Conservation (phyloP, 352 stramenopile genomes). For the Pythium rhizo-oryzae region DNA sequence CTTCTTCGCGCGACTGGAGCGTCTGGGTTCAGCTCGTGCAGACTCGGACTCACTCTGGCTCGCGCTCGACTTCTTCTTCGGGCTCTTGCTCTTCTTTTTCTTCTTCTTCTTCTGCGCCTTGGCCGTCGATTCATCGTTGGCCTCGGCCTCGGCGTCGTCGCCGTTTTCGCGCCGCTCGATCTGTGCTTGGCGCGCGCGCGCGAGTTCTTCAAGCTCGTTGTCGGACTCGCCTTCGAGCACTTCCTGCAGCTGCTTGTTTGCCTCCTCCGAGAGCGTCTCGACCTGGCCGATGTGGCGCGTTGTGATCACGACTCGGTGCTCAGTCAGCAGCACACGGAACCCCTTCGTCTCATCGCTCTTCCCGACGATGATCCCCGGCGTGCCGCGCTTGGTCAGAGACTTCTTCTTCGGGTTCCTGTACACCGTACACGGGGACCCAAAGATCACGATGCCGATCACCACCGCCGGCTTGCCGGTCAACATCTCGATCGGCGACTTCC, state of each 20-base stretch:
- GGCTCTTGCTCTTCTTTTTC: too few species aligned
- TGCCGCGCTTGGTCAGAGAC: background rate
- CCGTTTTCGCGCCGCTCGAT: too few species aligned
- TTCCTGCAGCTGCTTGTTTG: conserved; percentile 20
- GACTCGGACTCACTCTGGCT: too few species aligned
- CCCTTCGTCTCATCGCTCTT: conserved; percentile 33
- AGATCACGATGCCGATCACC: conserved; percentile 15
- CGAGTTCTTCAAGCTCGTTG: conserved; percentile 21
- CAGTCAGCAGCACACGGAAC: conserved; percentile 20
- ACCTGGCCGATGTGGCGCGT: conserved; percentile 23
- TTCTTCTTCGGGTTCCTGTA: conserved; percentile 24
- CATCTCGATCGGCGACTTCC: conserved; percentile 20
- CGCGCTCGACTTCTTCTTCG: too few species aligned
- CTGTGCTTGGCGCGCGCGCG: background rate
- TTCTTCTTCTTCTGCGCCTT: too few species aligned
- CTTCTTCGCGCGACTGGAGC: too few species aligned
- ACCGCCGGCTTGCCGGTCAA: conserved; percentile 2
- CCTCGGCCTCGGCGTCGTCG: too few species aligned
- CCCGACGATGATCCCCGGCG: conserved; percentile 18
- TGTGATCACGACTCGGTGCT: conserved; percentile 15
- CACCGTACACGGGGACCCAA: conserved; percentile 26
- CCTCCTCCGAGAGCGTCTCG: conserved; percentile 16
- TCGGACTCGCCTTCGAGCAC: too few species aligned
- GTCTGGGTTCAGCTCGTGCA: too few species aligned
- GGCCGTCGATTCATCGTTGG: too few species aligned